Conservation (phyloP, 2,329 filamentous ascomycete species). For the Colletotrichum eleusines region DNA sequence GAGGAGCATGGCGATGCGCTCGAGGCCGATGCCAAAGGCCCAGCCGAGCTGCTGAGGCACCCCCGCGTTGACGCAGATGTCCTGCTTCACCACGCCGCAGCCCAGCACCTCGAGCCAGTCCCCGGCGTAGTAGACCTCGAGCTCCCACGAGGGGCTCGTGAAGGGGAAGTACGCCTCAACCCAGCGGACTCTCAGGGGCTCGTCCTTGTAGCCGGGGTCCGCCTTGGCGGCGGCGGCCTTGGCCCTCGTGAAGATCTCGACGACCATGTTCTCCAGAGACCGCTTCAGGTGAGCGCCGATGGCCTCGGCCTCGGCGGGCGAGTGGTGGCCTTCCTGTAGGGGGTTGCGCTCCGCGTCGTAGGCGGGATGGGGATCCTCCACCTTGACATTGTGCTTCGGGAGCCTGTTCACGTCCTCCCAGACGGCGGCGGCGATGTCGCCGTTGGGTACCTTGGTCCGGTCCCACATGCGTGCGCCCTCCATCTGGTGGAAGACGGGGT, state of each 20-base stretch:
- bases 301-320: conserved; percentile 81
- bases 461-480: conserved; percentile 95
- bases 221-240: conserved; percentile 71
- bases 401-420: conserved; percentile 77
- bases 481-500: conserved; percentile 99
- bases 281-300: conserved; percentile 88
- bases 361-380: conserved; percentile 86
- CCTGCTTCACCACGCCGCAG: conserved; percentile 90
- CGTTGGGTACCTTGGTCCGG: conserved; percentile 67
- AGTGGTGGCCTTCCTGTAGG: conserved; percentile 79
- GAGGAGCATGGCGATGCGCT: conserved; percentile 96
- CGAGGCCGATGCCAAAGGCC: conserved; percentile 95
- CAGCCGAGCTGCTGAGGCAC: conserved; percentile 84
- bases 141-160: conserved; percentile 93
- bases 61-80: conserved; percentile 81
- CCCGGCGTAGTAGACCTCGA: conserved; percentile 94
- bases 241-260: conserved; percentile 87
- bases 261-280: conserved; percentile 89
- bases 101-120: conserved; percentile 97
- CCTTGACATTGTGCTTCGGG: conserved; percentile 78
- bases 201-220: conserved; percentile 64
- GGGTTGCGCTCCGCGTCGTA: conserved; percentile 85
- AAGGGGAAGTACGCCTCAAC: conserved; percentile 98
- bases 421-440: conserved; percentile 74
- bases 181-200: conserved; percentile 90